Conservation (phyloP, 2,329 filamentous ascomycete species). For the Xylariaceae sp. region DNA sequence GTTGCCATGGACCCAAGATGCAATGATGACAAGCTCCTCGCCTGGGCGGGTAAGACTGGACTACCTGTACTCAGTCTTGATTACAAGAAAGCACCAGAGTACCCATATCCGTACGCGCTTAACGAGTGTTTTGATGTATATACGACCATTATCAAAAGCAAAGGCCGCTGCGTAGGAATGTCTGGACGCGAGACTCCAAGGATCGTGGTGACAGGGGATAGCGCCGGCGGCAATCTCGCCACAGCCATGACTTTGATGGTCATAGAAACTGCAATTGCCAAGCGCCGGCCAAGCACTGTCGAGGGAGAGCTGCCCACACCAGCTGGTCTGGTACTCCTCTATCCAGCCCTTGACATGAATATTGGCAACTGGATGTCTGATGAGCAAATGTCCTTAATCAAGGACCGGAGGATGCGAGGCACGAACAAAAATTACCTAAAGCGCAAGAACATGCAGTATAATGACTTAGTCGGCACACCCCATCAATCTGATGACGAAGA, state of each 20-base stretch:
- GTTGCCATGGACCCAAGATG: constrained; percentile 95
- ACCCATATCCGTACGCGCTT: constrained; percentile 77
- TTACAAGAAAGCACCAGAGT: constrained; percentile 82
- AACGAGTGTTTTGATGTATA: constrained; percentile 89
- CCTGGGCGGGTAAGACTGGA: constrained; percentile 85
- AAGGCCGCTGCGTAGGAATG: constrained; percentile 72
- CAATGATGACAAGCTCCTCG: constrained; percentile 88
- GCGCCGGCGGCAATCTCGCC: constrained; percentile 76
- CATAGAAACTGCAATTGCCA: constrained; percentile 64
- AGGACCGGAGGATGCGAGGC: constrained; percentile 71
- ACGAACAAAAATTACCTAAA: constrained; percentile 75
- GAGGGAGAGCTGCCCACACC: constrained; percentile 65
- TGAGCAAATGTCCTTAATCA: constrained; percentile 92
- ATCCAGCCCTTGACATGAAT: constrained; percentile 91
- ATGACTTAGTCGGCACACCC: constrained; percentile 76
- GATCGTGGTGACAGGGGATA: constrained; percentile 73
- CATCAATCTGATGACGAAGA: constrained; percentile 74
- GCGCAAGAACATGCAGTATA: constrained; percentile 86
- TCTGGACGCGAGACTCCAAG: constrained; percentile 62
- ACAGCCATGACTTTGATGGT: constrained; percentile 84
- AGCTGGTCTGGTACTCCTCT: constrained; percentile 78
- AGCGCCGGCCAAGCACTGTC: constrained; percentile 51
- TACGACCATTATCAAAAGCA: constrained; percentile 64
- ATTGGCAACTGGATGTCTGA: constrained; percentile 99
- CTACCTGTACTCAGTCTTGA: constrained; percentile 88